Base-by-base conservation (phyloP, 805 yeast genomes). In the Metschnikowia continentalis region DNA sequence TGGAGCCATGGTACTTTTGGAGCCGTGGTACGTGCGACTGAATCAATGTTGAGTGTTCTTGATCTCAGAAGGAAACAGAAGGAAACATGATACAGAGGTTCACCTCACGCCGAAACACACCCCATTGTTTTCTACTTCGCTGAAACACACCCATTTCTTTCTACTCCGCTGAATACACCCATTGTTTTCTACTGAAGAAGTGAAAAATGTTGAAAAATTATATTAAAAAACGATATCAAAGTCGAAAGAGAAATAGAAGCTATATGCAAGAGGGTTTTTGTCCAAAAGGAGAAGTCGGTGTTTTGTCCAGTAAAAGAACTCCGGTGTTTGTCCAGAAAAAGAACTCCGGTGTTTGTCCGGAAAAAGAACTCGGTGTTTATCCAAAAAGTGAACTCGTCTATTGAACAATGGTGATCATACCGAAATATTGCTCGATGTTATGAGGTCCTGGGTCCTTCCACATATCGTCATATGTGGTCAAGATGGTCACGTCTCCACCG, bases 371-470 rank as follows among this genome's bases (percentile, higher is more conserved):
- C 8, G 8, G 7, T 22, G 23, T 22, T 4, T 23, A 6, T 22
- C 26, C 10, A 7, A 11, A 26, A 10, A 8, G 5, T 17, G 19
- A 17, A 6, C 10, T 26, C 11, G 30, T 26, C 14, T 37, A 63
- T 22, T 52, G 42, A 58, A 71, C 66, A 45, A 73, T 69, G 38
- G 75, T 66, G 51, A 79, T 73, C 55, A 81, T 73, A 61, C 97
- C 97, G 61, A 91, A 91, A 47, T 81, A 82, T 70, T 89, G 96
- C 71, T 91, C 97, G 63, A 91, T 83, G 55, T 85, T 87, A 66
- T 88, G 86, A 2, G 77, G 75, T 52, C 97, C 97, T 22, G 97
- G 90, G 10, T 63, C 61, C 66, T 91, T 91, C 97, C 97, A 91
- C 68, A 70, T 76, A 67, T 91, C 97, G 62, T 91, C 74, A 69